These are phyloP conservation scores for Entophlyctis luteolus DNA, from an alignment of 192 early-diverging fungal genomes.

Conservation along the genomic window DNA sequence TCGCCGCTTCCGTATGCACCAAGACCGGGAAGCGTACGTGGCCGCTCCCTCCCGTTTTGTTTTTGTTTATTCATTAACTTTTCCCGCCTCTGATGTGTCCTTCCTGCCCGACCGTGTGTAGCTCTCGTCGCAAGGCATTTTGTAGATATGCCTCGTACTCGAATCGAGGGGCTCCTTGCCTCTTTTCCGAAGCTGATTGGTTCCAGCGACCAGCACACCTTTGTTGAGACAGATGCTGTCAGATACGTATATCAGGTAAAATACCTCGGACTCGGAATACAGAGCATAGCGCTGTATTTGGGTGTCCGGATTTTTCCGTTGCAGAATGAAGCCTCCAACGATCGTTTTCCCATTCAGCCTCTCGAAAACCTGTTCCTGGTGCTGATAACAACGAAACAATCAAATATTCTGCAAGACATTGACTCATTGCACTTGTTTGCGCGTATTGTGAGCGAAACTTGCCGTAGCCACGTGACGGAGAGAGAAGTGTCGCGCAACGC, in stretches of 20 bases:
- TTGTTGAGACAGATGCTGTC: slow-evolving; percentile 92
- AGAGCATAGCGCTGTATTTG: not conserved
- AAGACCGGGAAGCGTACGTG: slow-evolving; percentile 86
- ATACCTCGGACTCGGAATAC: not conserved
- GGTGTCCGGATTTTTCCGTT: too few species aligned
- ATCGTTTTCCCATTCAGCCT: slow-evolving; percentile 53
- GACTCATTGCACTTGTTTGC: slow-evolving; percentile 92
- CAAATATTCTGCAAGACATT: slow-evolving; percentile 98
- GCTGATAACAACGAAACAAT: slow-evolving; percentile 89
- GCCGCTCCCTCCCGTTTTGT: not conserved
- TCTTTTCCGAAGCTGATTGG: slow-evolving; percentile 96
- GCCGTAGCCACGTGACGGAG: slow-evolving; percentile 73
- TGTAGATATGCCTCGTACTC: slow-evolving; percentile 91
- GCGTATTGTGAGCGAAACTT: slow-evolving; percentile 85
- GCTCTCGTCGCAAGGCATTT: slow-evolving; percentile 76
- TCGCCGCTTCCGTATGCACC: slow-evolving; percentile 85
- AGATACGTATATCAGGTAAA: slow-evolving; percentile 89
- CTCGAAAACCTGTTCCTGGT: slow-evolving; percentile 93
- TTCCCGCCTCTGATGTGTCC: not conserved
- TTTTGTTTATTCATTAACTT: not conserved
- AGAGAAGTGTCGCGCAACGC: slow-evolving; percentile 78
- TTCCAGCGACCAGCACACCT: slow-evolving; percentile 89
- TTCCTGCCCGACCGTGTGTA: too few species aligned
- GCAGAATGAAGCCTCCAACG: too few species aligned
- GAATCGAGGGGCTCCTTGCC: slow-evolving; percentile 93